Conservation (phyloP, 805 yeast species). For the Dipodascus albidus region DNA sequence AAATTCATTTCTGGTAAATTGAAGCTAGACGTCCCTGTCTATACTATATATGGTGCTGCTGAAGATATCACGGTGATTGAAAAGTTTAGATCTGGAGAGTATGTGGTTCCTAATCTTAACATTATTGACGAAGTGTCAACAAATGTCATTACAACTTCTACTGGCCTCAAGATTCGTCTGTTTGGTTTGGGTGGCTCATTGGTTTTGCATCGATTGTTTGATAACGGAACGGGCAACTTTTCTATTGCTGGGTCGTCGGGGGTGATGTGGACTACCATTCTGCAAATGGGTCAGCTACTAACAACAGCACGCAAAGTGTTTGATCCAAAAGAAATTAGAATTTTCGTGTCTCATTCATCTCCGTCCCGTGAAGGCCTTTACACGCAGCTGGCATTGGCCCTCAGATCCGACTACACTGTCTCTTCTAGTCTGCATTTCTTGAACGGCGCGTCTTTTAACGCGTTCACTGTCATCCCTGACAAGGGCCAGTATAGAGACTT, state of each 20-base stretch:
- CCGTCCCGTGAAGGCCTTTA: conserved; percentile 60
- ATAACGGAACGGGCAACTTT: conserved; percentile 41
- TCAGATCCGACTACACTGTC: conserved; percentile 61
- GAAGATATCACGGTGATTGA: conserved; percentile 63
- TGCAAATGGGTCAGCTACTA: conserved; percentile 59
- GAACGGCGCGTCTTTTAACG: conserved; percentile 60
- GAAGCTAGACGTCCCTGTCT: conserved; percentile 47
- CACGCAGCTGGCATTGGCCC: conserved; percentile 52
- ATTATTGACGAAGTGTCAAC: conserved; percentile 49
- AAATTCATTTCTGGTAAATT: conserved; percentile 35
- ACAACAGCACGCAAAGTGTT: conserved; percentile 34
- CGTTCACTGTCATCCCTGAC: conserved; percentile 49
- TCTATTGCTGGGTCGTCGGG: conserved; percentile 52
- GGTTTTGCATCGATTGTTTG: conserved; percentile 55
- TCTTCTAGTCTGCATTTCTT: conserved; percentile 65
- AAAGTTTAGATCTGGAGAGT: conserved; percentile 44
- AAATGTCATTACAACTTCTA: conserved; percentile 31
- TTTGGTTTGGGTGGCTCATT: conserved; percentile 67
- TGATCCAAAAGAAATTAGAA: conserved; percentile 37
- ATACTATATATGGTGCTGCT: conserved; percentile 65
- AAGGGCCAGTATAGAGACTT: conserved; percentile 52
- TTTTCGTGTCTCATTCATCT: conserved; percentile 59
- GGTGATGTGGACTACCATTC: conserved; percentile 59
- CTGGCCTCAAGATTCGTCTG: conserved; percentile 39
- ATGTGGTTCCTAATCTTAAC: conserved; percentile 43